Percentiles rank a stretch among this genome's conserved stretches.
These are phyloP conservation scores for Cardamine chenopodiifolia DNA, from an alignment of 345 rosid species.

Conservation along the genomic window DNA sequence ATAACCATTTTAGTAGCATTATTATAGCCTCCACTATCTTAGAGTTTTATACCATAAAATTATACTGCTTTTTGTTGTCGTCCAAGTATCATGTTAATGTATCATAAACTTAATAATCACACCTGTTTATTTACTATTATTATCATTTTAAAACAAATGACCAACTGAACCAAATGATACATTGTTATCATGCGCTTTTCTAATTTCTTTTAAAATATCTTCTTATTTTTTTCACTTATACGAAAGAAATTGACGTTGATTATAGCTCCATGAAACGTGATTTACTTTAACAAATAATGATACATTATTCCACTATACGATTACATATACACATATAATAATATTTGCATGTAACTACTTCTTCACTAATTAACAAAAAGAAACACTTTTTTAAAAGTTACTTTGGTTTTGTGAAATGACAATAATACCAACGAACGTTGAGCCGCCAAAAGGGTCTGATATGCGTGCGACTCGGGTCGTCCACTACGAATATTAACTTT, in stretches of 20 bases:
- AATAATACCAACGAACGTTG: background rate
- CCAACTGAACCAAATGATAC: background rate
- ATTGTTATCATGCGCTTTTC: background rate
- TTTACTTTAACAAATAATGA: background rate
- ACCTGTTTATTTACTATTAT: background rate
- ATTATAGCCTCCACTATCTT: background rate
- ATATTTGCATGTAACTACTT: background rate
- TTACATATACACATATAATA: background rate
- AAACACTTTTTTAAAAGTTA: background rate
- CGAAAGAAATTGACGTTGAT: background rate
- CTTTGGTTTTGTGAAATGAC: background rate
- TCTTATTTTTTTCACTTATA: background rate
- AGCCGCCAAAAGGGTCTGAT: constrained; percentile 2
- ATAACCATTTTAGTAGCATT: background rate
- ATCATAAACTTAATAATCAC: background rate
- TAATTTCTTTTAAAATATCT: background rate
- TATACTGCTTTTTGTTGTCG: background rate
- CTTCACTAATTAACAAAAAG: no score
- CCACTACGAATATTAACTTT: background rate
- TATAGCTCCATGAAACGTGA: background rate
- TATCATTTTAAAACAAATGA: background rate
- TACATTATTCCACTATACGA: background rate
- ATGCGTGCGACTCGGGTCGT: constrained; percentile 16
- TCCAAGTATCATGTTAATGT: background rate
- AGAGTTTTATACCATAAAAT: background rate